A percentile compares a stretch with the other conserved stretches of the same genome.
Conservation (phyloP, 2,329 filamentous ascomycete species). For the Septoria petroselini region DNA sequence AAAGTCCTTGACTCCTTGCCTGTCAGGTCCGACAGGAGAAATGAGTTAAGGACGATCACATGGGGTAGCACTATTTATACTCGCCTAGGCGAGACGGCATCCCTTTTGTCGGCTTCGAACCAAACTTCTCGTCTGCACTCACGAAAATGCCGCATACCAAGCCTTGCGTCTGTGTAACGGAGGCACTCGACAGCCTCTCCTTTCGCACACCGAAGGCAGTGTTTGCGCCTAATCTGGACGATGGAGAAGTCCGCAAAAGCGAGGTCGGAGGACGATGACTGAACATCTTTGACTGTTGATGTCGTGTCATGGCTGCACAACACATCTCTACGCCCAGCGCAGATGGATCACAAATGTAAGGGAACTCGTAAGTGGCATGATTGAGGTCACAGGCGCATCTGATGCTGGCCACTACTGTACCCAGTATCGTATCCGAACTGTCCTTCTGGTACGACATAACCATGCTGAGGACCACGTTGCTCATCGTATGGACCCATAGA, state of each 20-base stretch:
- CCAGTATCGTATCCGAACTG: conserved; percentile 46
- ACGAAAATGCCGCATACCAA: too few species aligned
- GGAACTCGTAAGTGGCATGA: not conserved
- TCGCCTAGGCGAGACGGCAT: too few species aligned
- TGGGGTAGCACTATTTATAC: not conserved
- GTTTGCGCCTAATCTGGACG: too few species aligned
- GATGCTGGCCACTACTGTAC: conserved; percentile 33
- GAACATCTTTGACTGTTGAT: conserved; percentile 5
- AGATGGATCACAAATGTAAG: conserved; percentile 4
- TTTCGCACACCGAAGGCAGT: too few species aligned
- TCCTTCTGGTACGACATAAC: conserved; percentile 43
- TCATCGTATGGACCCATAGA: conserved; percentile 34
- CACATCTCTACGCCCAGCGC: conserved; percentile 5
- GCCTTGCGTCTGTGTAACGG: too few species aligned
- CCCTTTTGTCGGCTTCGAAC: not conserved
- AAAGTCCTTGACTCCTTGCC: conserved; percentile 10
- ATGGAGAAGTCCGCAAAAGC: too few species aligned
- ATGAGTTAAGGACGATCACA: conserved; percentile 8
- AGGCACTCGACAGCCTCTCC: too few species aligned
- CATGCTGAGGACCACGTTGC: conserved; percentile 31
- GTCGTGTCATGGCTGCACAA: conserved; percentile 6
- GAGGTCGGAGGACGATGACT: not conserved
- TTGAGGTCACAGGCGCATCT: conserved; percentile 1
- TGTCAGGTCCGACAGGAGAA: conserved; percentile 4
- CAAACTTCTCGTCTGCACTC: too few species aligned